Evolutionary conservation across 495 filamentous ascomycete species (phyloP).

Genomic region (Delitschia confertaspora): DNA sequence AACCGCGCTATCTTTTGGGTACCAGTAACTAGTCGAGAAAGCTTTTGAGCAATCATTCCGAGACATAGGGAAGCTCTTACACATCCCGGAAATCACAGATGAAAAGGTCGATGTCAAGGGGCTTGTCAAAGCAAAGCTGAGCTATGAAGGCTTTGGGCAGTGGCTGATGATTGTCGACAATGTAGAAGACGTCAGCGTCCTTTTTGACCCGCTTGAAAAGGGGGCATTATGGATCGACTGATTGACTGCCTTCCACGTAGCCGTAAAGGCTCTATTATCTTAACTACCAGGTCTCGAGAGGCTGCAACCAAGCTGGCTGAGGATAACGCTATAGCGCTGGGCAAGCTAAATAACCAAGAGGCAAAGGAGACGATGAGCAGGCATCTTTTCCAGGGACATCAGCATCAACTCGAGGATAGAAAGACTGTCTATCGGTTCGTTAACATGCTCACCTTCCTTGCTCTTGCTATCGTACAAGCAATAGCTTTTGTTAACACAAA

Average conservation of each 20-base stretch:
- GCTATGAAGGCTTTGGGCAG: slow-evolving; percentile 11
- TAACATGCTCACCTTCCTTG: no score
- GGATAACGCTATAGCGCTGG: slow-evolving; percentile 11
- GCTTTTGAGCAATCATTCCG: slow-evolving; percentile 25
- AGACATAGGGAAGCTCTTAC: slow-evolving; percentile 21
- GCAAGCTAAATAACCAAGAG: slow-evolving; percentile 9
- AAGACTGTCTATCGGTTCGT: no score
- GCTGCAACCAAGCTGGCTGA: background rate
- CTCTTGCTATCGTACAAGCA: slow-evolving; percentile 19
- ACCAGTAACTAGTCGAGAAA: slow-evolving; percentile 11
- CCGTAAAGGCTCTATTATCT: no score
- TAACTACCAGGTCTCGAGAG: slow-evolving; percentile 11
- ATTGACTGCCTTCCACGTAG: no score
- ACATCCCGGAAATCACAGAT: slow-evolving; percentile 6
- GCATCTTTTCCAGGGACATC: slow-evolving; percentile 11
- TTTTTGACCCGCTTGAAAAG: slow-evolving; percentile 1
- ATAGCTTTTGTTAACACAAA: slow-evolving; percentile 13
- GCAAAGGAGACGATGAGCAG: slow-evolving; percentile 15
- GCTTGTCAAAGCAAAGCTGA: no score
- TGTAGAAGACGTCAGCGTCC: slow-evolving; percentile 31
- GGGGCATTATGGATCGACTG: background rate
- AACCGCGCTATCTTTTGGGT: slow-evolving; percentile 22
- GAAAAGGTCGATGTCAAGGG: slow-evolving; percentile 20
- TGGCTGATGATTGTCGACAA: slow-evolving; percentile 38
- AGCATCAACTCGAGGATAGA: no score